Conservation (phyloP, 345 rosid species). For the Draba incana region DNA sequence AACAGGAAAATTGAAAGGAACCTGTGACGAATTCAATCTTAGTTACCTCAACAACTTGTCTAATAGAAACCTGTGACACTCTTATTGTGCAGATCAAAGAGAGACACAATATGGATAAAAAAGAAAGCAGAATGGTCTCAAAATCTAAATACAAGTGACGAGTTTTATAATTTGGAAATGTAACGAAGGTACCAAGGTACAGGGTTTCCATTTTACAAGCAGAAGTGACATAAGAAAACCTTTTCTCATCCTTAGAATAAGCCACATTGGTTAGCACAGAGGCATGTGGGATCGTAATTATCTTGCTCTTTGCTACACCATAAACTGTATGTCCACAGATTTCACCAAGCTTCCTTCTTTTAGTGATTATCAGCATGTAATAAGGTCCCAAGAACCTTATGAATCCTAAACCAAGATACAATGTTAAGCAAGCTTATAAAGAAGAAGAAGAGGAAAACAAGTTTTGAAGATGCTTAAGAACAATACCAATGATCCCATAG, state of each 20-base stretch:
- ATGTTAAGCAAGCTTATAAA: background rate
- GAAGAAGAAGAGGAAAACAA: conserved; percentile 7
- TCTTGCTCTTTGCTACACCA: conserved; percentile 69
- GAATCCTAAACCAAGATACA: conserved; percentile 60
- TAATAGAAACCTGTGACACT: conserved; percentile 48
- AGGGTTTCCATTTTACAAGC: conserved; percentile 75
- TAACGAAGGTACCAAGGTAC: conserved; percentile 59
- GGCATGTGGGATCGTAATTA: conserved; percentile 71
- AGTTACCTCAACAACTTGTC: conserved; percentile 55
- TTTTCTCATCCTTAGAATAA: conserved; percentile 94
- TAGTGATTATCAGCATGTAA: conserved; percentile 89
- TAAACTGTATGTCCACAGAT: conserved; percentile 79
- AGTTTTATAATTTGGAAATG: conserved; percentile 33
- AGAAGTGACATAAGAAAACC: conserved; percentile 94
- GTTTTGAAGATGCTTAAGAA: background rate
- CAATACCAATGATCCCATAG: conserved; percentile 84
- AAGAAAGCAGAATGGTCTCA: conserved; percentile 37
- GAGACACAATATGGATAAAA: conserved; percentile 41
- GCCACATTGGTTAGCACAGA: conserved; percentile 75
- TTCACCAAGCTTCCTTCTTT: conserved; percentile 84
- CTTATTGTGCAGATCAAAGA: conserved; percentile 32
- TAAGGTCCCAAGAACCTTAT: conserved; percentile 90
- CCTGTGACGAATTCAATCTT: conserved; percentile 33
- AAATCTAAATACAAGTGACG: conserved; percentile 56
- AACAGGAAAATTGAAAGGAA: conserved; percentile 33